Conservation (phyloP, 768 basidiomycete species). For the Lactarius psammicola region DNA sequence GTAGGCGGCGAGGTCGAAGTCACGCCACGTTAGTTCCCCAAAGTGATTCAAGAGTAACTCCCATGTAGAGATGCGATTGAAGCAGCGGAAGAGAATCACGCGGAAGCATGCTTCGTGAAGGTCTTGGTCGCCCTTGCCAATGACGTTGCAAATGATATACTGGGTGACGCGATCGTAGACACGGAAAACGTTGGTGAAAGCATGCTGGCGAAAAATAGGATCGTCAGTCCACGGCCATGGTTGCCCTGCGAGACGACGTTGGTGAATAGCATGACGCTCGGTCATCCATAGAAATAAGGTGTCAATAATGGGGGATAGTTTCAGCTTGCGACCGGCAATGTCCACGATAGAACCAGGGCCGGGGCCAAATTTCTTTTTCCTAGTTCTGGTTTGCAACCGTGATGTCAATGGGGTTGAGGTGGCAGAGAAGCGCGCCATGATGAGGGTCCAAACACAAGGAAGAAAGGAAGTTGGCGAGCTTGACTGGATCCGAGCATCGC, state of each 20-base stretch:
- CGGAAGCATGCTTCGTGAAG: conserved; percentile 68
- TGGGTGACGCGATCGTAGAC: conserved; percentile 70
- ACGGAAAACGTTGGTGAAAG: conserved; percentile 75
- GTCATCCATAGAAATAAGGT: conserved; percentile 36
- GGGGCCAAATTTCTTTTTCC: conserved; percentile 13
- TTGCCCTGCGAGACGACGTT: conserved; percentile 33
- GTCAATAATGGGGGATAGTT: conserved; percentile 33
- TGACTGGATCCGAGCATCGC: conserved; percentile 24
- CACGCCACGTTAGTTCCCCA: conserved; percentile 59
- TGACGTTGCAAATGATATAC: conserved; percentile 65
- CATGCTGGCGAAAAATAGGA: conserved; percentile 49
- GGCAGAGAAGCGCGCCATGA: conserved; percentile 26
- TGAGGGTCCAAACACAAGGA: conserved; percentile 13
- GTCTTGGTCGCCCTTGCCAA: conserved; percentile 62
- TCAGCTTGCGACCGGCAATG: conserved; percentile 32
- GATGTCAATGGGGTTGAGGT: conserved; percentile 25
- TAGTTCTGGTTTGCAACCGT: conserved; percentile 18
- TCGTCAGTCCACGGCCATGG: conserved; percentile 61
- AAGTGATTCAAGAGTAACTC: conserved; percentile 52
- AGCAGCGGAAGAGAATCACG: conserved; percentile 66
- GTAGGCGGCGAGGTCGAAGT: conserved; percentile 55
- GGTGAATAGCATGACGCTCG: conserved; percentile 36
- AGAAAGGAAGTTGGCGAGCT: conserved; percentile 20
- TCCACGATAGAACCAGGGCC: conserved; percentile 26
- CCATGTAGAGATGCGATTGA: conserved; percentile 73